Evolutionary conservation across 345 rosid species (phyloP).

Genomic region (Camelina hispida): DNA sequence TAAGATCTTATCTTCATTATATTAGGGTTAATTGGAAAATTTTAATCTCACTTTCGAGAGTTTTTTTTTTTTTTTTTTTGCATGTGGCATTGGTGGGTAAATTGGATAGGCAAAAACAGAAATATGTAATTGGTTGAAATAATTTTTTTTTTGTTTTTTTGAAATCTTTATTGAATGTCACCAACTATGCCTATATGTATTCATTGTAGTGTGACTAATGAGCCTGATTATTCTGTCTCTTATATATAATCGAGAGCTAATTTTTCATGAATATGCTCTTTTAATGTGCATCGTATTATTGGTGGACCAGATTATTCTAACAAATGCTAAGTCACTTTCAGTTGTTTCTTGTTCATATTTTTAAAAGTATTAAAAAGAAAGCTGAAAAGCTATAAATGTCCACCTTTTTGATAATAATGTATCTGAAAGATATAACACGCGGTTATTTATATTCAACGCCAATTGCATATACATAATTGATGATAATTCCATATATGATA

Average conservation of each 20-base stretch:
- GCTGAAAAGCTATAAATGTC: neutral
- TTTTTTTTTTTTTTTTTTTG: neutral
- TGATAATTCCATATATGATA: no score
- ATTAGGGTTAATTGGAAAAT: neutral
- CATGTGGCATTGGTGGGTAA: slow-evolving; percentile 34
- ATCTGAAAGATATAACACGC: neutral
- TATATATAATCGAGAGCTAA: neutral
- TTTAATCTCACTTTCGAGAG: slow-evolving; percentile 16
- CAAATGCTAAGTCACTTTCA: slow-evolving; percentile 23
- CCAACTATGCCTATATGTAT: neutral
- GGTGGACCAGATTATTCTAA: slow-evolving; percentile 17
- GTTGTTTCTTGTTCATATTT: neutral
- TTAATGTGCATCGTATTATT: neutral
- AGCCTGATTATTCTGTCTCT: neutral
- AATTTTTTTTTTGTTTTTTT: neutral
- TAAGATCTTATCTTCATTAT: slow-evolving; percentile 1
- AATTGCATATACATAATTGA: neutral
- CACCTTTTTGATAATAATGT: neutral
- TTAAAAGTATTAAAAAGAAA: neutral
- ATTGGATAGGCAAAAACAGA: slow-evolving; percentile 19
- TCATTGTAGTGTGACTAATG: neutral
- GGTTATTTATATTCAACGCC: neutral
- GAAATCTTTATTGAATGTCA: slow-evolving; percentile 1
- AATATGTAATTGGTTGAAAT: slow-evolving; percentile 28
- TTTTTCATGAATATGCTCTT: neutral